Evolutionary conservation across 2,329 filamentous ascomycete species (phyloP).

Genomic region (Bipolaris bicolor): DNA sequence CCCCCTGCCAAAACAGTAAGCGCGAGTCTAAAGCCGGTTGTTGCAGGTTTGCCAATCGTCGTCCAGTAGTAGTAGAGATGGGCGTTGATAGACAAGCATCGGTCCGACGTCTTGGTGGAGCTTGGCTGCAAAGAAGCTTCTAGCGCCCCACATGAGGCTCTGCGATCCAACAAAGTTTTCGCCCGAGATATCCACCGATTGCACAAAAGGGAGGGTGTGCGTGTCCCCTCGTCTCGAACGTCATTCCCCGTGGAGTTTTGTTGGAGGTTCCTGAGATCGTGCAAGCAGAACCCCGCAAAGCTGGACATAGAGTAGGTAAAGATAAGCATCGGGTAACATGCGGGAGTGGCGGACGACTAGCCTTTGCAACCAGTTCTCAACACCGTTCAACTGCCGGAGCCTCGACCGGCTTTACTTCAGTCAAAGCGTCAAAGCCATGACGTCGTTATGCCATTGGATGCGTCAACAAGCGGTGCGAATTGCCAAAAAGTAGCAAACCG

Average conservation of each 20-base stretch:
- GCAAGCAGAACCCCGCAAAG: background rate
- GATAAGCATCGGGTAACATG: constrained; percentile 6
- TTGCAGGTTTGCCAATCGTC: constrained; percentile 23
- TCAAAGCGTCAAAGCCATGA: constrained; percentile 2
- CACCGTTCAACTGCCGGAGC: background rate
- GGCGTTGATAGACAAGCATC: constrained; percentile 31
- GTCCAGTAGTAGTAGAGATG: constrained; percentile 21
- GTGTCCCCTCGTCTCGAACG: background rate
- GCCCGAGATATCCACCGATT: constrained; percentile 16
- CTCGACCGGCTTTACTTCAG: constrained; percentile 1
- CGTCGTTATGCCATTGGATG: constrained; percentile 4
- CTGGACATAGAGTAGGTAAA: background rate
- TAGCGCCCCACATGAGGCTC: constrained; percentile 41
- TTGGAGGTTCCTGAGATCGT: background rate
- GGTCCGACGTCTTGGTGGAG: constrained; percentile 34
- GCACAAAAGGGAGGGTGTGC: constrained; percentile 6
- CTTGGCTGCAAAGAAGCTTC: constrained; percentile 41
- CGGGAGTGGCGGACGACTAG: constrained; percentile 12
- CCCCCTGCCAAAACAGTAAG: constrained; percentile 12
- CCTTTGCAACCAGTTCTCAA: constrained; percentile 1
- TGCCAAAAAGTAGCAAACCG: background rate
- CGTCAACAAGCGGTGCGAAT: constrained; percentile 13
- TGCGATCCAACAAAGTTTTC: constrained; percentile 26
- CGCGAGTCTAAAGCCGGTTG: constrained; percentile 20
- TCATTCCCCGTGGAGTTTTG: background rate